phyloP scores from a whole-genome alignment of 169 alveolate species.

The Cryptosporidium canis region DNA sequence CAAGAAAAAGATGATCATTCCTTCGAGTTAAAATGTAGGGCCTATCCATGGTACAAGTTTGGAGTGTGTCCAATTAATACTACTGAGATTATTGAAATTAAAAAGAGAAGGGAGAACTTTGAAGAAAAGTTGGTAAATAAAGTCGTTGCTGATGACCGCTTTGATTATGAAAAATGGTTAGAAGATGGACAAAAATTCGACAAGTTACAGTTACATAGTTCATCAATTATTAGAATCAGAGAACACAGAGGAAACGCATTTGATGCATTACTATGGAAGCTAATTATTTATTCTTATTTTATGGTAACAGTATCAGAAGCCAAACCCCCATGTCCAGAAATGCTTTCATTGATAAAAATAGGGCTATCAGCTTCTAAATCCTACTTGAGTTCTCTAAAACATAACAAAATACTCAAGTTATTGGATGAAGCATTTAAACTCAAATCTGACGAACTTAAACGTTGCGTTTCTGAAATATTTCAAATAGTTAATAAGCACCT shows the following conservation, averaged over 20 bases:
- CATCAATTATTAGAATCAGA: conserved; percentile 43
- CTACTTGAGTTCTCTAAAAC: background rate
- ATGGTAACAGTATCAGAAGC: background rate
- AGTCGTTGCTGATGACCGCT: background rate
- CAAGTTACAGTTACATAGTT: conserved; percentile 20
- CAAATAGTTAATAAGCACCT: conserved; percentile 2
- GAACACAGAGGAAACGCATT: conserved; percentile 45
- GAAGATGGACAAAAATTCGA: conserved; percentile 55
- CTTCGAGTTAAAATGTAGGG: background rate
- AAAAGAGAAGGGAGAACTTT: conserved; percentile 24
- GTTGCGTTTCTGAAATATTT: background rate
- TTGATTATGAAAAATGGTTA: conserved; percentile 33
- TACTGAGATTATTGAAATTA: conserved; percentile 17
- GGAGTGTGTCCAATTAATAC: conserved; percentile 55
- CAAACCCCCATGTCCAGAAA: too few species aligned
- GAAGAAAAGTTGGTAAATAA: conserved; percentile 7
- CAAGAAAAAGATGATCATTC: background rate
- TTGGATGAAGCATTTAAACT: background rate
- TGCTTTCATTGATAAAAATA: conserved; percentile 12
- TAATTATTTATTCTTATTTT: conserved; percentile 27
- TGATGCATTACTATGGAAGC: conserved; percentile 50
- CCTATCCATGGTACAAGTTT: conserved; percentile 48
- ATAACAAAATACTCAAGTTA: background rate
- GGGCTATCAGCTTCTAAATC: conserved; percentile 38
- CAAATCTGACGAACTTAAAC: background rate